Base-by-base conservation (phyloP, 2,329 filamentous ascomycete genomes). In the Fusarium tupiense region DNA sequence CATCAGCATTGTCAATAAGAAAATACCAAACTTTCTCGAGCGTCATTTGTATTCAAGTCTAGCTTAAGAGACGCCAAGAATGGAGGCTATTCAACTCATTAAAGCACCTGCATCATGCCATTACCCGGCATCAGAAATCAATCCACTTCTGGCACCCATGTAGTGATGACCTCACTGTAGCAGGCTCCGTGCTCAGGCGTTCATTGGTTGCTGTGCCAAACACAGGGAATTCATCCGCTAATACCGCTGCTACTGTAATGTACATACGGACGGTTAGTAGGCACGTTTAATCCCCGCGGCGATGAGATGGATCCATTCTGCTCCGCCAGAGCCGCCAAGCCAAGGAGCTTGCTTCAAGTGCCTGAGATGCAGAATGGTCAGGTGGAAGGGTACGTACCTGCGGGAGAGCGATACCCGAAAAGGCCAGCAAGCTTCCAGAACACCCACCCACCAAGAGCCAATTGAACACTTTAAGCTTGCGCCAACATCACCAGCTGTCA, bases 371-470 rank as follows among this genome's bases (percentile, higher is more conserved):
- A 49, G 41, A 46, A 26, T 44, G 40, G 41, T 66, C 56, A 63
- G 61, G 58, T 71, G 52, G 52, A 38, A 67, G 20, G 72, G 70
- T 74, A 76, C 74, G 74, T 77, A 76, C 69, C 62, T 60, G 64
- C 62, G 59, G 62, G 52, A 49, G 50, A 73, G 73, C 69, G 72
- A 67, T 76, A 54, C 73, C 76, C 66, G 68, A 78, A 78, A 67
- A 78, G 76, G 77, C 76, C 77, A 78, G 53, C 71, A 74, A 74
- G 74, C 77, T 78, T 77, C 77, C 64, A 77, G 76, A 76, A 76
- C 65, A 68, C 52, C 68, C 65, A 71, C 58, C 63, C 65, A 71
- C 58, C 63, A 62, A 54, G 33, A 49, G 22, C 33, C 49, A 61
- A 52, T 61, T 67, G 67, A 47, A 57, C 46, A 46, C 26, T 49